Conservation (phyloP, 352 stramenopile species). For the Blastocystis sp. region DNA sequence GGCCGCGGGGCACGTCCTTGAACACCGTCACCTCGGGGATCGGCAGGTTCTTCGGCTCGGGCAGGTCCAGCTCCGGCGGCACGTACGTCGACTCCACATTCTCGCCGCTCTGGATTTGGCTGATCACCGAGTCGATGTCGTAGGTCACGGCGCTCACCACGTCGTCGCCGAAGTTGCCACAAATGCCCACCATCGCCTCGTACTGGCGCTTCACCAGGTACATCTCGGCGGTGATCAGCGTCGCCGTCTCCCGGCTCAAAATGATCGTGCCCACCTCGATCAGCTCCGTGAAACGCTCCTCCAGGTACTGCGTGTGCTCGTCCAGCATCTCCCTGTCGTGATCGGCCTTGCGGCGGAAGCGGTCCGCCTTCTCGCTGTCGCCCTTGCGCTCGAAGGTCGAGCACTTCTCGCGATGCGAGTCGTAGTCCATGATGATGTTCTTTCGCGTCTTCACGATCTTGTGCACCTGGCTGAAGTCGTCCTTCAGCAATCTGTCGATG, state of each 20-base stretch:
- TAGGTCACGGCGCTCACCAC: background rate
- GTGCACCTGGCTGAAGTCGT: conserved; percentile 54
- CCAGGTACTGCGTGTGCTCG: conserved; percentile 58
- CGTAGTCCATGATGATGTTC: conserved; percentile 9
- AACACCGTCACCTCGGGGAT: background rate
- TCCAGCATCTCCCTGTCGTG: conserved; percentile 63
- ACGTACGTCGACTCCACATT: conserved; percentile 48
- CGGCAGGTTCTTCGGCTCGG: background rate
- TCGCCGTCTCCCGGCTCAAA: conserved; percentile 21
- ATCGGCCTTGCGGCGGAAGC: conserved; percentile 60
- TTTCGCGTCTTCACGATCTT: conserved; percentile 64
- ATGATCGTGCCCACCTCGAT: conserved; percentile 16
- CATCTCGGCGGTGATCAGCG: conserved; percentile 37
- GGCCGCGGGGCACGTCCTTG: background rate
- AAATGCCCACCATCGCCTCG: conserved; percentile 50
- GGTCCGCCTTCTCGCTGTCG: conserved; percentile 42
- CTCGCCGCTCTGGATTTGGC: conserved; percentile 28
- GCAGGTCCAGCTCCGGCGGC: conserved; percentile 22
- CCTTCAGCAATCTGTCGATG: conserved; percentile 56
- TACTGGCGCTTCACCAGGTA: conserved; percentile 48
- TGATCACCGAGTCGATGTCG: background rate
- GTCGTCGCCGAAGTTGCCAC: background rate
- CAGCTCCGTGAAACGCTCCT: conserved; percentile 38
- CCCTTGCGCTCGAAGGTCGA: conserved; percentile 42
- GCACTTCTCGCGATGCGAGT: conserved; percentile 40